Evolutionary conservation across 2,329 filamentous ascomycete genomes (phyloP).

Genomic region (Nannizziopsis barbatae): DNA sequence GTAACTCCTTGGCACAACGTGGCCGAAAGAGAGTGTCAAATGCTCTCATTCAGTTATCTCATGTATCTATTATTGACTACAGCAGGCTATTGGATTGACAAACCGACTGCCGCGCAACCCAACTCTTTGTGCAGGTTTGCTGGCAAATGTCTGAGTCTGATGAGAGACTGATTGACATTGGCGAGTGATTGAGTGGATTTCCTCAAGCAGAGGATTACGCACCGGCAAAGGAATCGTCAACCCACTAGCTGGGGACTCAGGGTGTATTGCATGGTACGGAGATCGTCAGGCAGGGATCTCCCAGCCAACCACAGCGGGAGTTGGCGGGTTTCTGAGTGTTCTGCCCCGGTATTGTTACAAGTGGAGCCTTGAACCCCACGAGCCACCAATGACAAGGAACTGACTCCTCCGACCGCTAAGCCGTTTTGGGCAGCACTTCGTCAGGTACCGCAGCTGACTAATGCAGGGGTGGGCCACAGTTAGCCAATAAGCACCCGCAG

Average conservation of each 20-base stretch:
- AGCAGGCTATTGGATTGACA: no score
- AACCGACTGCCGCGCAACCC: no score
- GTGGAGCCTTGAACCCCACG: slow-evolving; percentile 1
- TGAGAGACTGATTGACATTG: no score
- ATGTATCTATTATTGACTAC: no score
- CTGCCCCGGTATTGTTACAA: slow-evolving; percentile 9
- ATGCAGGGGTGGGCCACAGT: not conserved
- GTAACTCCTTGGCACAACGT: no score
- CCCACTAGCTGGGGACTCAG: not conserved
- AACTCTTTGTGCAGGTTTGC: no score
- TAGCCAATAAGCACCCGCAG: slow-evolving; percentile 1
- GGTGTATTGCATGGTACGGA: not conserved
- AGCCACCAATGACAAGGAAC: not conserved
- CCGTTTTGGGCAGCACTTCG: not conserved
- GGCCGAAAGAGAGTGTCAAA: no score
- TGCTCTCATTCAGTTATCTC: no score
- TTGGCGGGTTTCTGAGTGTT: slow-evolving; percentile 7
- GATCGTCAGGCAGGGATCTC: not conserved
- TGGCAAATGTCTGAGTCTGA: no score
- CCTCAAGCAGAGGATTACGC: not conserved
- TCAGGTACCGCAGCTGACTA: slow-evolving; percentile 6
- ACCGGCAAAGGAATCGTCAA: not conserved
- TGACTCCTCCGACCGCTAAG: slow-evolving; percentile 7
- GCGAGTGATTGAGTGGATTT: no score
- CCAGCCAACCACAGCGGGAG: slow-evolving; percentile 1